These are phyloP conservation scores for Tetrapisispora taiwanensis DNA, from an alignment of 805 yeast species.

Conservation along the genomic window DNA sequence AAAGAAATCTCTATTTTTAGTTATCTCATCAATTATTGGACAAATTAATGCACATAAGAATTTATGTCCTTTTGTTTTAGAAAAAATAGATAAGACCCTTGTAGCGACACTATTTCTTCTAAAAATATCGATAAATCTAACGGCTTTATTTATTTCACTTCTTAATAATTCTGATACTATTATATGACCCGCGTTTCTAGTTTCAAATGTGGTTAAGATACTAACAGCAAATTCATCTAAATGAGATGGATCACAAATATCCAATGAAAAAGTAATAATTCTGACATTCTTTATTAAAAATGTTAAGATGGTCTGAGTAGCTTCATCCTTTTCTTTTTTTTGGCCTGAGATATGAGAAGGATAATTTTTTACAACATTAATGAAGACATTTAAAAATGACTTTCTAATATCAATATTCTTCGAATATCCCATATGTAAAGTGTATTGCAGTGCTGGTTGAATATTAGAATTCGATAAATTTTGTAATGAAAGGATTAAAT, in stretches of 20 bases:
- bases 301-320: constrained; percentile 25
- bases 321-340: constrained; percentile 18
- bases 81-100: constrained; percentile 58
- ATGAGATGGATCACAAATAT: constrained; percentile 55
- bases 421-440: constrained; percentile 71
- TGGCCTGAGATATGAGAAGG: constrained; percentile 20
- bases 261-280: constrained; percentile 44
- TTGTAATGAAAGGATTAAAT: constrained; percentile 54
- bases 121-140: constrained; percentile 60
- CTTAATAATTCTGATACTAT: constrained; percentile 46
- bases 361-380: constrained; percentile 43
- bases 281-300: constrained; percentile 31
- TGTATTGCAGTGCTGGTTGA: constrained; percentile 65
- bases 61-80: constrained; percentile 53
- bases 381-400: constrained; percentile 69
- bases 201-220: constrained; percentile 44
- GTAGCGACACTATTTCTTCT: constrained; percentile 80
- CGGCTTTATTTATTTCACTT: constrained; percentile 52
- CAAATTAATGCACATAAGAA: constrained; percentile 45
- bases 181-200: constrained; percentile 34
- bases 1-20: constrained; percentile 41
- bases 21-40: constrained; percentile 47
- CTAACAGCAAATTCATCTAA: constrained; percentile 64
- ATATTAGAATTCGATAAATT: constrained; percentile 63
- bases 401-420: constrained; percentile 53